These are phyloP conservation scores for Boletus insuetus DNA, from an alignment of 768 basidiomycete genomes.

Conservation along the genomic window DNA sequence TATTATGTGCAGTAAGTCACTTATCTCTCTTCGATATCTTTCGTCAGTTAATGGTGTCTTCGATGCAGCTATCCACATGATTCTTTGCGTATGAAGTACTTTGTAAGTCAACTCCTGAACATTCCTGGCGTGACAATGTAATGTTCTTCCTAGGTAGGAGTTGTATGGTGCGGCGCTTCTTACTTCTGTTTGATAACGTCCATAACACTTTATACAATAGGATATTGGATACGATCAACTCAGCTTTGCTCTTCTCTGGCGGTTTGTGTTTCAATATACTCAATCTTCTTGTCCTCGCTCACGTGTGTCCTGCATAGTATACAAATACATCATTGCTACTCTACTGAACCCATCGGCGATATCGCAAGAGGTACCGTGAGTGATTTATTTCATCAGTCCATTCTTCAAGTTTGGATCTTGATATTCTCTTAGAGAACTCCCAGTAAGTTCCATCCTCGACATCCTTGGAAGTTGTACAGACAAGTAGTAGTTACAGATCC, in stretches of 20 bases:
- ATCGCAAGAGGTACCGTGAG: neutral
- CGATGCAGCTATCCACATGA: neutral
- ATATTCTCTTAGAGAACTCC: slow-evolving; percentile 1
- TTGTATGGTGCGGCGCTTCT: neutral
- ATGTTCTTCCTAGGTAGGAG: neutral
- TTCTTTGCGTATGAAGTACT: neutral
- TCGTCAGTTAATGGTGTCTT: neutral
- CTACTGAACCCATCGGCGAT: neutral
- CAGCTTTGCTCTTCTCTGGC: slow-evolving; percentile 2
- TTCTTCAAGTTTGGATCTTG: too few species aligned
- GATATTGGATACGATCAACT: slow-evolving; percentile 9
- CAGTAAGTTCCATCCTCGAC: slow-evolving; percentile 1
- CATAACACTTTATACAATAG: neutral
- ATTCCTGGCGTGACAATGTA: neutral
- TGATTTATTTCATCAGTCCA: neutral
- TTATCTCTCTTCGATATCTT: neutral
- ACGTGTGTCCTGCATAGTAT: neutral
- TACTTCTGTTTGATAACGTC: too few species aligned
- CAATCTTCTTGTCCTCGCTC: neutral
- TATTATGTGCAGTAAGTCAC: slow-evolving; percentile 5
- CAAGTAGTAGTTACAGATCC: neutral
- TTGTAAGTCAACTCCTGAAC: neutral
- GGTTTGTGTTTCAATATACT: slow-evolving; percentile 1
- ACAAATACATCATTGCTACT: slow-evolving; percentile 3
- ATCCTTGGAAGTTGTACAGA: neutral